A percentile compares a stretch with the other conserved stretches of the same genome.
Conservation (phyloP, 495 filamentous ascomycete genomes). For the Penicillium verhagenii region DNA sequence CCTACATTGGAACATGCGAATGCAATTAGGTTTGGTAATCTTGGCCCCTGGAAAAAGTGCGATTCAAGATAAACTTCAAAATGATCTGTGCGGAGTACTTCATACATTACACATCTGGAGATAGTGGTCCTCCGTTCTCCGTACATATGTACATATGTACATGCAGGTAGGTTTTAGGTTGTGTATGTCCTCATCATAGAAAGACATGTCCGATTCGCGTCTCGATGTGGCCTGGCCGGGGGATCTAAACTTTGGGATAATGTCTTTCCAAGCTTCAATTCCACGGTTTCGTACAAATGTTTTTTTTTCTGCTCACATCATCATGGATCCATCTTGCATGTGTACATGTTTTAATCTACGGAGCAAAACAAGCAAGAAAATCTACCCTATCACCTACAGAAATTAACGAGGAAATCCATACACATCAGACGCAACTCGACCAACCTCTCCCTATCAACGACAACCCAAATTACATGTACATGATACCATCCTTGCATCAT, state of each 20-base stretch:
- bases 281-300: too few relatives aligned
- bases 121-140: too few relatives aligned
- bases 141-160: too few relatives aligned
- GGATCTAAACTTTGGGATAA: not conserved
- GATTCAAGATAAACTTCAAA: too few relatives aligned
- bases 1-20: not conserved
- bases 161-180: too few relatives aligned
- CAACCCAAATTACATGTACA: not conserved
- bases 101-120: too few relatives aligned
- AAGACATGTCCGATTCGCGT: not conserved
- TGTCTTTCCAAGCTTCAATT: not conserved
- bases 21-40: conserved; percentile 1
- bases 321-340: not conserved
- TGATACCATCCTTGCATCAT: not conserved
- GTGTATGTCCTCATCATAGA: not conserved
- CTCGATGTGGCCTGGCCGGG: not conserved
- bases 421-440: not conserved
- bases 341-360: not conserved
- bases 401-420: too few relatives aligned
- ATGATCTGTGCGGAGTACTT: too few relatives aligned
- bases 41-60: too few relatives aligned
- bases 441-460: too few relatives aligned
- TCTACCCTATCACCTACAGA: too few relatives aligned
- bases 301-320: not conserved
- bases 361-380: too few relatives aligned